phyloP scores from a whole-genome alignment of 1,284 basidiomycete species.

The Puccinia horiana region DNA sequence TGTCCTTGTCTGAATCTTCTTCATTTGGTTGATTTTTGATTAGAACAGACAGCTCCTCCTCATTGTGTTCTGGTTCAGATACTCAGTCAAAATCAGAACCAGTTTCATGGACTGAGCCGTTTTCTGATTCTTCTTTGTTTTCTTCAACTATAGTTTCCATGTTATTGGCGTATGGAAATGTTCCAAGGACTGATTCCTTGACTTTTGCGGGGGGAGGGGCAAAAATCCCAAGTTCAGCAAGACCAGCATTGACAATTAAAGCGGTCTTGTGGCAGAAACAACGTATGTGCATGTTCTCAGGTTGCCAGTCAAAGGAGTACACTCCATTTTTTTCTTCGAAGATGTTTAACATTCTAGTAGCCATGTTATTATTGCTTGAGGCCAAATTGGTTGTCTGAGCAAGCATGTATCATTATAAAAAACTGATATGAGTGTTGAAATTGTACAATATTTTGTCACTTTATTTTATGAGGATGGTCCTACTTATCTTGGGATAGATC shows the following conservation, averaged over 20 bases:
- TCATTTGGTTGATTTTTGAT: neutral
- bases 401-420: conserved; percentile 13
- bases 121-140: neutral
- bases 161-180: neutral
- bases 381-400: conserved; percentile 21
- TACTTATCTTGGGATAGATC: conserved; percentile 12
- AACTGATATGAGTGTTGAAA: conserved; percentile 6
- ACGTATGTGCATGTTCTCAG: conserved; percentile 19
- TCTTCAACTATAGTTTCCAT: conserved; percentile 11
- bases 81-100: neutral
- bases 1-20: neutral
- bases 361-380: conserved; percentile 25
- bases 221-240: conserved; percentile 10
- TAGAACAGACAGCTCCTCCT: neutral
- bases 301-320: conserved; percentile 14
- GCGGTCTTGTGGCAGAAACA: conserved; percentile 36
- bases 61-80: conserved; percentile 3
- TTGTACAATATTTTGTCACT: neutral
- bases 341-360: neutral
- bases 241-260: conserved; percentile 28
- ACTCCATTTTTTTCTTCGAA: conserved; percentile 13
- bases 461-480: neutral
- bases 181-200: conserved; percentile 11
- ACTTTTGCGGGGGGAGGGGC: conserved; percentile 14
- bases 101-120: neutral